Base-by-base conservation (phyloP, 306 rosid species). In the Elaeagnus macrophylla region DNA sequence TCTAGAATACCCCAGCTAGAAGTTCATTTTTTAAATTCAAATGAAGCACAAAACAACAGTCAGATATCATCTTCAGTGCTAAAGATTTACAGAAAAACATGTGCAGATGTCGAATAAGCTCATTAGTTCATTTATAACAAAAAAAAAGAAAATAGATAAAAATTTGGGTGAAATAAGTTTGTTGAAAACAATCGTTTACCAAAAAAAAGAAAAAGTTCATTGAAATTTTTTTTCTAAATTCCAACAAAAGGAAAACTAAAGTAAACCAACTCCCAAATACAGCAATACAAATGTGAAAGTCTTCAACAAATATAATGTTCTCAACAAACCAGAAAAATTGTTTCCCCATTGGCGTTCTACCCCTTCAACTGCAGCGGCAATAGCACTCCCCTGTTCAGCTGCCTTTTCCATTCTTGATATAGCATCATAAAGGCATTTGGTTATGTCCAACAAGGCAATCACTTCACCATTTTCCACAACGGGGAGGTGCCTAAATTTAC, bases 391-490 rank as follows among this genome's bases (percentile, higher is more conserved):
- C 72, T 91, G 93, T 78, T 84, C 89, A 7, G 93, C 83, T 43
- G 97, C 96, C 77, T 82, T 91, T 79, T 91, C 96, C 96, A 84
- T 69, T 75, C 86, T 80, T 36, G 84, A 70, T 76, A 91, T 91
- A 61, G 96, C 97, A 71, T 91, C 97, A 71, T 84, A 91, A 10
- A 91, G 96, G 67, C 97, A 91, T 72, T 75, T 84, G 57, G 95
- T 78, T 52, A 91, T 91, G 82, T 91, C 97, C 60, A 91, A 60
- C 75, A 91, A 66, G 69, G 96, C 97, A 67, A 87, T 80, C 62
- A 91, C 97, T 68, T 91, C 96, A 37, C 96, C 95, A 76, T 75
- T 87, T 74, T 91, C 96, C 49, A 91, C 97, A 16, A 91, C 97
- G 25, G 97, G 96, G 39, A 91, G 97, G 68, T 91, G 97, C 74